Conservation (phyloP, 805 yeast genomes). For the Barnettozyma populi region DNA sequence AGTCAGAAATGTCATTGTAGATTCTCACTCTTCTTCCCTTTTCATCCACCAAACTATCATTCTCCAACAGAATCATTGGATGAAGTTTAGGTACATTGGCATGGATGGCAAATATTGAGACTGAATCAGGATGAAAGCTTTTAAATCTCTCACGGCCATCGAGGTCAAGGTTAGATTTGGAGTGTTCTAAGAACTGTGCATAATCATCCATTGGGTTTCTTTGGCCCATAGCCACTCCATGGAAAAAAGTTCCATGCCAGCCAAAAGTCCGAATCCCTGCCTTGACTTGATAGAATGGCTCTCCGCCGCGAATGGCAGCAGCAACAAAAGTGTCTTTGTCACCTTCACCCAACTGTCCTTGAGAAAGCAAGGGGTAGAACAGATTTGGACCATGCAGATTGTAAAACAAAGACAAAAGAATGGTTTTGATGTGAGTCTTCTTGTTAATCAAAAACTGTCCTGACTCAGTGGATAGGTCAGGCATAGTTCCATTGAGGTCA, state of each 20-base stretch:
- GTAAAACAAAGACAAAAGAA: constrained; percentile 1
- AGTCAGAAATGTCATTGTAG: not conserved
- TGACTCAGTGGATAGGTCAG: not conserved
- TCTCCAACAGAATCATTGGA: not conserved
- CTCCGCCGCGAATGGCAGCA: not conserved
- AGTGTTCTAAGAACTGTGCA: not conserved
- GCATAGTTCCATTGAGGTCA: constrained; percentile 1
- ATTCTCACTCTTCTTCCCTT: not conserved
- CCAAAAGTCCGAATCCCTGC: not conserved
- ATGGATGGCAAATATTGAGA: not conserved
- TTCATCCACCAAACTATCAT: not conserved
- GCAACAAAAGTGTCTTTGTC: constrained; percentile 1
- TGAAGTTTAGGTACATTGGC: not conserved
- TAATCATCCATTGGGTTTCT: not conserved
- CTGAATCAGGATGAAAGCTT: not conserved
- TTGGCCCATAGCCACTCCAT: constrained; percentile 1
- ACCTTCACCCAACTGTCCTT: not conserved
- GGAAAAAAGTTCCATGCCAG: not conserved
- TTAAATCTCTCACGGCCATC: not conserved
- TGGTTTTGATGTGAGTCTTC: not conserved
- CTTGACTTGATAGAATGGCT: constrained; percentile 1
- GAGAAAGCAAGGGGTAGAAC: not conserved
- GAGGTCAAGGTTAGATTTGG: not conserved
- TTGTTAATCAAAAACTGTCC: not conserved
- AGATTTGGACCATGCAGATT: not conserved